Evolutionary conservation across 805 yeast species (phyloP), one percentile per base, ranked within the genome.

Genomic region (Yamadazyma sp.): DNA sequence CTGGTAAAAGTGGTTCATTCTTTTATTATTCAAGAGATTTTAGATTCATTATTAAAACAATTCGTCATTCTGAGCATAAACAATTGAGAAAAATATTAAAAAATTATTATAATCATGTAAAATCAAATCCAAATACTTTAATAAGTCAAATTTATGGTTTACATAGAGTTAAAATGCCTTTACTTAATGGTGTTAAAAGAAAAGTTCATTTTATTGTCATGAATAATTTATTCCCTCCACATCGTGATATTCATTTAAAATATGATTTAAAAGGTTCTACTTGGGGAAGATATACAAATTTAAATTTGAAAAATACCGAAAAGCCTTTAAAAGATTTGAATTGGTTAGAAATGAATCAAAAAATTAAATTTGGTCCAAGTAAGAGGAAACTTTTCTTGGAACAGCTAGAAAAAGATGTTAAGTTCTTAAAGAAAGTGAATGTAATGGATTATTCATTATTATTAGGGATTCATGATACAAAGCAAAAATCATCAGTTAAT

Each of bases 191-290:
- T 27, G 65, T 68, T 1, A 60, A 63, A 26, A 73, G 88, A 36
- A 89, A 86, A 55, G 86, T 93, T 25, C 95, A 93, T 60, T 91
- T 93, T 48, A 70, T 93, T 36, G 96, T 93, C 22, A 93, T 93
- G 98, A 93, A 93, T 67, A 93, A 93, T 53, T 71, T 93, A 31
- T 93, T 94, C 62, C 98, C 99, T 0, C 95, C 97, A 5, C 86
- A 86, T 52, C 70, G 88, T 31, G 93, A 85, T 43, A 80, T 91
- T 36, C 95, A 88, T 56, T 64, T 75, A 27, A 85, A 88, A 27
- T 93, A 78, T 59, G 99, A 93, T 56, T 72, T 93, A 56, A 93
- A 93, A 56, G 99, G 99, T 1, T 87, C 96, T 0, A 77, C 94
- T 0, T 73, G 84, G 69, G 96, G 97, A 2, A 70, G 95, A 47